phyloP scores from a whole-genome alignment of 345 rosid genomes.

The Syzygium aromaticum region DNA sequence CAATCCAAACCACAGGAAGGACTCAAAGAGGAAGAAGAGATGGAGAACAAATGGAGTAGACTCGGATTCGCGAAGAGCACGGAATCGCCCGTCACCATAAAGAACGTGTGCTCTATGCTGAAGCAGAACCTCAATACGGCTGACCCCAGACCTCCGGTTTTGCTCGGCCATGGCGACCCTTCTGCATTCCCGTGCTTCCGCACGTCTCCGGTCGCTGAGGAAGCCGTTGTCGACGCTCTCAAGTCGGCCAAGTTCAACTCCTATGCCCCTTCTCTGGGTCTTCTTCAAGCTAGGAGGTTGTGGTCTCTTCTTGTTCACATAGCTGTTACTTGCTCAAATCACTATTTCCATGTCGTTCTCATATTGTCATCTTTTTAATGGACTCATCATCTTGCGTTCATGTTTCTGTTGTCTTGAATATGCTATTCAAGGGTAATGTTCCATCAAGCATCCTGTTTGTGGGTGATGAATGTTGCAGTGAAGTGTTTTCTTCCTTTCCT shows the following conservation, averaged over 20 bases:
- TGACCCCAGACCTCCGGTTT: conserved; percentile 18
- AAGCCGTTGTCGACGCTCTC: conserved; percentile 35
- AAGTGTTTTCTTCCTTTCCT: background rate
- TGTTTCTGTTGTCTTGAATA: background rate
- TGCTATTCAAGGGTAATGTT: background rate
- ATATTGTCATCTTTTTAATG: background rate
- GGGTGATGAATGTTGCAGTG: background rate
- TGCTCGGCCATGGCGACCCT: conserved; percentile 50
- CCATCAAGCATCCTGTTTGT: background rate
- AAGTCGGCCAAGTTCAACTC: conserved; percentile 31
- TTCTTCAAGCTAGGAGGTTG: conserved; percentile 23
- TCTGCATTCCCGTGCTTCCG: conserved; percentile 33
- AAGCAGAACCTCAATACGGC: conserved; percentile 12
- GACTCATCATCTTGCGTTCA: background rate
- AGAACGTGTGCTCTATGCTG: conserved; percentile 7
- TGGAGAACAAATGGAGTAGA: background rate
- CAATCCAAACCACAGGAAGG: background rate
- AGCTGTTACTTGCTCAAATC: background rate
- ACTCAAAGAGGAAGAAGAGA: background rate
- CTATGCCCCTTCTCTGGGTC: conserved; percentile 27
- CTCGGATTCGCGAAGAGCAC: background rate
- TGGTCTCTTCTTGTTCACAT: background rate
- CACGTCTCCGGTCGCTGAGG: conserved; percentile 23
- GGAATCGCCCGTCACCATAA: background rate
- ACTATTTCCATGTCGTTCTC: background rate